A percentile compares a stretch with the other conserved stretches of the same genome.
phyloP scores from a whole-genome alignment of 495 filamentous ascomycete species.

The Lasiosphaeria hispida region DNA sequence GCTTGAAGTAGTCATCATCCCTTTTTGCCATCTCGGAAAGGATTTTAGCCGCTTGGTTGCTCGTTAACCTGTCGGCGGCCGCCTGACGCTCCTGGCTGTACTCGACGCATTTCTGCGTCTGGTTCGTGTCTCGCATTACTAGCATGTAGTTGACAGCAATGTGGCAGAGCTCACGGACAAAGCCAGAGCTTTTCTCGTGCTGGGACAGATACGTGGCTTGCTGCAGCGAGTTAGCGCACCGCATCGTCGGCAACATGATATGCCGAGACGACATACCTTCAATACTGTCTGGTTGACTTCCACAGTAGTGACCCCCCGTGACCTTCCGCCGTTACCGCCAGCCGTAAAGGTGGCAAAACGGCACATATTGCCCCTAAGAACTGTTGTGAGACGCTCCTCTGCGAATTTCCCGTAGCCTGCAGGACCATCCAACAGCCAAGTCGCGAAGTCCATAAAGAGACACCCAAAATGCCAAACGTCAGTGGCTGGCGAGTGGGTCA shows the following conservation, averaged over 20 bases:
- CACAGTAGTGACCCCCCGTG: background rate
- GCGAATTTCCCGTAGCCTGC: background rate
- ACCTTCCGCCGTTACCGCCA: background rate
- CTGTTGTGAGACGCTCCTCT: background rate
- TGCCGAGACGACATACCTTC: background rate
- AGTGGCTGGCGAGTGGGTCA: conserved; percentile 1
- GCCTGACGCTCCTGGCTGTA: background rate
- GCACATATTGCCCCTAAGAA: background rate
- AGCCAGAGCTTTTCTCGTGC: background rate
- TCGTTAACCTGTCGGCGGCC: conserved; percentile 1
- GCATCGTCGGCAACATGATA: too few species aligned
- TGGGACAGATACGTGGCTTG: background rate
- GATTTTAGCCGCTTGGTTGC: background rate
- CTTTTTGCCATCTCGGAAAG: background rate
- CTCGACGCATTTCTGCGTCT: conserved; percentile 1
- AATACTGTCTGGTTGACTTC: background rate
- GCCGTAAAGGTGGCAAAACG: conserved; percentile 4
- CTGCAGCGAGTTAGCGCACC: background rate
- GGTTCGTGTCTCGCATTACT: conserved; percentile 6
- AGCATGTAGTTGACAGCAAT: conserved; percentile 9
- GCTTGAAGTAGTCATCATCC: background rate
- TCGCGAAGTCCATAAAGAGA: conserved; percentile 3
- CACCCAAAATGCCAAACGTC: conserved; percentile 5
- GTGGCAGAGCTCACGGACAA: conserved; percentile 6
- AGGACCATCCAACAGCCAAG: conserved; percentile 2